Base-by-base conservation (phyloP, 2,329 filamentous ascomycete genomes). In the Camillea tinctor region DNA sequence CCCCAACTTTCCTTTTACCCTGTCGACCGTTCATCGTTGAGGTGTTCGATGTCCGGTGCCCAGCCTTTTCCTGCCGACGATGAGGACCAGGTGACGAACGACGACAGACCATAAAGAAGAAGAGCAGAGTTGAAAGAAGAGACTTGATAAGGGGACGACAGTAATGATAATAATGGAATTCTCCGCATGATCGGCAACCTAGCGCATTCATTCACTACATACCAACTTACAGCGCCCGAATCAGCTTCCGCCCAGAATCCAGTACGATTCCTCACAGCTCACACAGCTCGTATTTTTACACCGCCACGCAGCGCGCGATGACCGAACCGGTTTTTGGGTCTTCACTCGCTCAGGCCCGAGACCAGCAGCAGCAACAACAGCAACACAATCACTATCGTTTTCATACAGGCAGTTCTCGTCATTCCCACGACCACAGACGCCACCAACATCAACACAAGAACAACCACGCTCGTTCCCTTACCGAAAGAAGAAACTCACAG, bases 281-380 rank as follows among this genome's bases (percentile, higher is more conserved):
- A 60, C 44, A 64, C 66, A 72, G 63, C 72, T 74, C 71, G 71
- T 73, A 74, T 74, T 72, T 68, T 67, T 60, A 67, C 72, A 73
- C 75, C 77, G 73, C 72, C 75, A 74, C 74, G 59, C 64, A 65
- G 59, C 63, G 68, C 75, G 74, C 74, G 64, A 81, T 81, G 79
- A 77, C 76, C 72, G 76, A 77, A 73, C 73, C 75, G 71, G 72
- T 69, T 66, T 75, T 72, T 72, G 77, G 76, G 76, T 74, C 79
- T 78, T 79, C 79, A 79, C 77, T 81, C 75, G 69, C 76, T 79
- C 78, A 80, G 79, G 72, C 77, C 74, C 78, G 75, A 68, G 68
- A 71, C 67, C 66, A 73, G 63, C 65, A 71, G 61, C 71, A n/a
- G n/a, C n/a, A n/a, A n/a, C n/a, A n/a, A n/a, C 66, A 73, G 63